phyloP scores from a whole-genome alignment of 2,329 filamentous ascomycete genomes.

The Colletotrichum sp. region DNA sequence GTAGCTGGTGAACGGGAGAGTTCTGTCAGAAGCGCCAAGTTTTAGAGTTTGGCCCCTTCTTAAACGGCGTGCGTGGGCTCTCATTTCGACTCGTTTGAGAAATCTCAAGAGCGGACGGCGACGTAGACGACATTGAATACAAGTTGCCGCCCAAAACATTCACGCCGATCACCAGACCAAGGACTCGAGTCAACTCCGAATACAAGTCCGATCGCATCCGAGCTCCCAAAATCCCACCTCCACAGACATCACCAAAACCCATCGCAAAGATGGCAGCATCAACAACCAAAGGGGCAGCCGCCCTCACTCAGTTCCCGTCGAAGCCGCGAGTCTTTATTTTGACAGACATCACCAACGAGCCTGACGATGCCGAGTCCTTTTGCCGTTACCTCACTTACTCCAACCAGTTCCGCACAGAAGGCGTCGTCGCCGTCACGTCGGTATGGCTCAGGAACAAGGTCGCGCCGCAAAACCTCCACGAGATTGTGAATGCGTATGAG shows the following conservation, averaged over 20 bases:
- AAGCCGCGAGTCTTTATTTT: slow-evolving; percentile 45
- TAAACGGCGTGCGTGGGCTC: background rate
- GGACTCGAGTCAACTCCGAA: background rate
- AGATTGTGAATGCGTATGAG: slow-evolving; percentile 48
- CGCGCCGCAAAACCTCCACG: slow-evolving; percentile 46
- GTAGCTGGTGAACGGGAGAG: background rate
- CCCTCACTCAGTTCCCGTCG: slow-evolving; percentile 1
- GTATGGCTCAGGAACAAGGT: slow-evolving; percentile 48
- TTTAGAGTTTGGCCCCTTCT: background rate
- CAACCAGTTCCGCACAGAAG: slow-evolving; percentile 51
- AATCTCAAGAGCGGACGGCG: background rate
- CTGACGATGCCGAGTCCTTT: slow-evolving; percentile 49
- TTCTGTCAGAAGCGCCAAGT: background rate
- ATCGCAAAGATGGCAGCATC: background rate
- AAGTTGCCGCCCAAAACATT: background rate
- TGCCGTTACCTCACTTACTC: slow-evolving; percentile 49
- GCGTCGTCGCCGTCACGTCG: slow-evolving; percentile 50
- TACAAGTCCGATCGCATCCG: background rate
- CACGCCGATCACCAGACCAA: background rate
- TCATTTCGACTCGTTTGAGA: background rate
- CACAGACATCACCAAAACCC: background rate
- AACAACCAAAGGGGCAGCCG: background rate
- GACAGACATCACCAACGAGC: slow-evolving; percentile 51
- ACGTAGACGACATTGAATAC: background rate
- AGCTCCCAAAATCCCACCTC: background rate